Percentiles rank a stretch among this genome's conserved stretches.
phyloP scores from a whole-genome alignment of 495 filamentous ascomycete species.

The Paragyromitra xinjiangensis region DNA sequence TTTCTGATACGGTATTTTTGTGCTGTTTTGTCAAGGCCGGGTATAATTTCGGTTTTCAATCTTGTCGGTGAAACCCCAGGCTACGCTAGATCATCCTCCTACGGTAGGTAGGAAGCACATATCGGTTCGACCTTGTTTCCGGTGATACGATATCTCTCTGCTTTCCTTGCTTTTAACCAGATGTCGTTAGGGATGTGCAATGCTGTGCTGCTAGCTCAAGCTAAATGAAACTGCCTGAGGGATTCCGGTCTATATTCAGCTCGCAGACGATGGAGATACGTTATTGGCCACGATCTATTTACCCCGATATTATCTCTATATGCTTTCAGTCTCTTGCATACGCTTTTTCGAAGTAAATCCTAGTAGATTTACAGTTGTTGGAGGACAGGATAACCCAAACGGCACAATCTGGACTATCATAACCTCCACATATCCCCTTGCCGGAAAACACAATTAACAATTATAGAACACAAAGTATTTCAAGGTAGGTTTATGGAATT shows the following conservation, averaged over 20 bases:
- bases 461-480: not conserved
- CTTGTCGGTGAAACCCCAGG: not conserved
- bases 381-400: not conserved
- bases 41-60: not conserved
- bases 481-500: not conserved
- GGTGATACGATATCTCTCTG: not conserved
- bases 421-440: not conserved
- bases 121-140: not conserved
- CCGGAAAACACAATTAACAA: not conserved
- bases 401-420: not conserved
- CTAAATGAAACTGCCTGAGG: not conserved
- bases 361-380: not conserved
- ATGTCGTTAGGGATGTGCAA: not conserved
- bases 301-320: too few species aligned
- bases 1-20: not conserved
- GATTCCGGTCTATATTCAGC: not conserved
- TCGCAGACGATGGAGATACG: not conserved
- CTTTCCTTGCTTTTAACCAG: not conserved
- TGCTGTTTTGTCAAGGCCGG: not conserved
- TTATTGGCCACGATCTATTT: not conserved
- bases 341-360: not conserved
- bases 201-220: not conserved
- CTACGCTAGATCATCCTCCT: not conserved
- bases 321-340: not conserved
- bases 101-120: not conserved